phyloP scores from a whole-genome alignment of 1,139 yeast species.

The Petasospora rhodanensis region DNA sequence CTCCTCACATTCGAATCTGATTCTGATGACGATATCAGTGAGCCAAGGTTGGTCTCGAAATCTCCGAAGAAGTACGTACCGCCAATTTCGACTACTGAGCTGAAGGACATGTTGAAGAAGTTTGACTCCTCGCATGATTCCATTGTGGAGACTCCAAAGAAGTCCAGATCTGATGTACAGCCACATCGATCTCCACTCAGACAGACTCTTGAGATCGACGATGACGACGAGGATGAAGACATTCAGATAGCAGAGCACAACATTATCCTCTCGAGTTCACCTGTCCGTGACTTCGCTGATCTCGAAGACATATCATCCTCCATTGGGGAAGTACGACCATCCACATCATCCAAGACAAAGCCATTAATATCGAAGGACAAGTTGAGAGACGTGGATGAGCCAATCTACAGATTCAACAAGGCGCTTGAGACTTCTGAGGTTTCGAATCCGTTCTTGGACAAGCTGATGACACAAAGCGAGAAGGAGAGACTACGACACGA shows the following conservation, averaged over 20 bases:
- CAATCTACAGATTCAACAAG: constrained; percentile 4
- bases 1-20: too few species aligned
- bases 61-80: too few species aligned
- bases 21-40: too few species aligned
- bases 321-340: constrained; percentile 5
- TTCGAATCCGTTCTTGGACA: constrained; percentile 12
- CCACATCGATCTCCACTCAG: too few species aligned
- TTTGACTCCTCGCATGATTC: constrained; percentile 4
- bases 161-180: too few species aligned
- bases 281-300: constrained; percentile 1
- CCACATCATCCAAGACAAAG: background rate
- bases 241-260: constrained; percentile 4
- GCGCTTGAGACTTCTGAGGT: constrained; percentile 1
- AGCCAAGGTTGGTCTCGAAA: too few species aligned
- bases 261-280: constrained; percentile 11
- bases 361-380: constrained; percentile 1
- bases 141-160: constrained; percentile 3
- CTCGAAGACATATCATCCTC: constrained; percentile 6
- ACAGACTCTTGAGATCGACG: background rate
- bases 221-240: constrained; percentile 4
- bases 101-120: background rate
- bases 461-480: constrained; percentile 3
- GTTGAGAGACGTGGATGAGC: background rate
- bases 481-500: constrained; percentile 1
- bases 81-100: too few species aligned